Conservation (phyloP, 2,329 filamentous ascomycete species). For the Rhinocladiella mackenziei region DNA sequence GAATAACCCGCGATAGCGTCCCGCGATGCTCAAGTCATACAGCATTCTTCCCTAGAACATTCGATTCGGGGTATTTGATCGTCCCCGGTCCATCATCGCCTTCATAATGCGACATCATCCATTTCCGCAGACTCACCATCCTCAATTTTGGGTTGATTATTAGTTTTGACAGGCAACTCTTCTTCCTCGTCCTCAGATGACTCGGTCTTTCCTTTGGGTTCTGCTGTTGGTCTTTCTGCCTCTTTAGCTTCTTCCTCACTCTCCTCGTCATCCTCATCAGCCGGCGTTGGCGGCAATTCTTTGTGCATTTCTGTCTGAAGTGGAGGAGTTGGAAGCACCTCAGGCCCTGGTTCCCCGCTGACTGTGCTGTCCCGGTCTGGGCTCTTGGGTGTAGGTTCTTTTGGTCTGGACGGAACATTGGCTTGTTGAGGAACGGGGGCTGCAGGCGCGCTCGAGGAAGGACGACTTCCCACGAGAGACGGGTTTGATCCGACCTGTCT, state of each 20-base stretch:
- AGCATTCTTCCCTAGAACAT: too few relatives aligned
- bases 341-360: slow-evolving; percentile 29
- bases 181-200: slow-evolving; percentile 22
- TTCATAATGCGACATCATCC: slow-evolving; percentile 31
- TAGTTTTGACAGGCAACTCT: slow-evolving; percentile 8
- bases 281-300: slow-evolving; percentile 24
- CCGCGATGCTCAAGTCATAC: too few relatives aligned
- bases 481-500: slow-evolving; percentile 45
- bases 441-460: slow-evolving; percentile 28
- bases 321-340: slow-evolving; percentile 26
- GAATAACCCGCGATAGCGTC: too few relatives aligned
- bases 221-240: slow-evolving; percentile 13
- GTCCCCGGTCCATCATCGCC: too few relatives aligned
- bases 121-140: slow-evolving; percentile 27
- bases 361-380: slow-evolving; percentile 25
- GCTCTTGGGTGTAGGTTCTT: slow-evolving; percentile 26
- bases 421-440: slow-evolving; percentile 27
- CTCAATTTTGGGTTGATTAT: slow-evolving; percentile 29
- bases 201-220: slow-evolving; percentile 12
- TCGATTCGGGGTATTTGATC: too few relatives aligned
- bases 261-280: slow-evolving; percentile 26
- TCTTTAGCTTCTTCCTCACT: slow-evolving; percentile 24
- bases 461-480: slow-evolving; percentile 12
- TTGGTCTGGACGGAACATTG: slow-evolving; percentile 24
- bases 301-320: slow-evolving; percentile 15